These are phyloP conservation scores for Penicillium cataractarum DNA, from an alignment of 495 filamentous ascomycete genomes.

Conservation along the genomic window DNA sequence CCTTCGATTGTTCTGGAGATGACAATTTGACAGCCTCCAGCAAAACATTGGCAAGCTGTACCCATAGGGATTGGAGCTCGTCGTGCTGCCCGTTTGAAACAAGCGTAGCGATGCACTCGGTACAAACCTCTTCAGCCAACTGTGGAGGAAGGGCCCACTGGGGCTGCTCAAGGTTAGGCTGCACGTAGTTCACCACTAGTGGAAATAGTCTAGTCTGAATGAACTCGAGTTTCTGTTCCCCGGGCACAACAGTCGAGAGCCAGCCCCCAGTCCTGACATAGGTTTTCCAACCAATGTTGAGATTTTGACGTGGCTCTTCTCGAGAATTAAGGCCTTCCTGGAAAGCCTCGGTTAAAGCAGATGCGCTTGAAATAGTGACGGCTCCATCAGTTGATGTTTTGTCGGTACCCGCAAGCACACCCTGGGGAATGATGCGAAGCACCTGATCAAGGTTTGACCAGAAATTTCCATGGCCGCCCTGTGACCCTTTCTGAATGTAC, in stretches of 20 bases:
- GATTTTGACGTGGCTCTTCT: slow-evolving; percentile 72
- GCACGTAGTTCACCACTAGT: slow-evolving; percentile 61
- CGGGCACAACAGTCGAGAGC: slow-evolving; percentile 48
- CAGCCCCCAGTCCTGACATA: slow-evolving; percentile 65
- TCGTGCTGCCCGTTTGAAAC: slow-evolving; percentile 27
- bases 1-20: slow-evolving; percentile 75
- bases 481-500: slow-evolving; percentile 84
- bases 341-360: slow-evolving; percentile 61
- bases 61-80: slow-evolving; percentile 55
- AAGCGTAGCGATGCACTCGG: slow-evolving; percentile 40
- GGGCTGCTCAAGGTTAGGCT: slow-evolving; percentile 42
- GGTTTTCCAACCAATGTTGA: slow-evolving; percentile 66
- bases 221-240: slow-evolving; percentile 53
- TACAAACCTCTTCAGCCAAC: slow-evolving; percentile 42
- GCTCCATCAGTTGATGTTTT: slow-evolving; percentile 42
- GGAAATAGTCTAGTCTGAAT: slow-evolving; percentile 55
- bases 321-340: slow-evolving; percentile 69
- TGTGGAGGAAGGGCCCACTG: slow-evolving; percentile 54
- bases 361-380: slow-evolving; percentile 32
- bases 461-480: slow-evolving; percentile 66
- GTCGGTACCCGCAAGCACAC: slow-evolving; percentile 52
- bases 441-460: slow-evolving; percentile 70
- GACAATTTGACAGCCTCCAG: slow-evolving; percentile 68
- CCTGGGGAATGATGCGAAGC: slow-evolving; percentile 59
- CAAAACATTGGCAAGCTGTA: slow-evolving; percentile 54